These are phyloP conservation scores for Adenanthera pavonina DNA, from an alignment of 306 rosid species.

Conservation along the genomic window DNA sequence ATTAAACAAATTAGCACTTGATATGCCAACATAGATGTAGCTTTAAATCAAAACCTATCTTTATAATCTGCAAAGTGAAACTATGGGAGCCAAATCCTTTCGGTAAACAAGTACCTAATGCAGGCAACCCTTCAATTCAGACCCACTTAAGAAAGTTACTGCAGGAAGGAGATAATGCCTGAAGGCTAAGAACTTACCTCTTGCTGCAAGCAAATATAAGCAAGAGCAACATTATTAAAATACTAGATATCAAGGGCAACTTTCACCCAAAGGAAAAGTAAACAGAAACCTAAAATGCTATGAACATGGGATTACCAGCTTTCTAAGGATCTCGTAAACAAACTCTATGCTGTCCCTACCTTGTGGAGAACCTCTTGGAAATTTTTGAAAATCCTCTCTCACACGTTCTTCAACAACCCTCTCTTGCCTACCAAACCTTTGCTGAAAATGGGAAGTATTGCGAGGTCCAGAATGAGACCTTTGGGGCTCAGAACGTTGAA, in stretches of 20 bases:
- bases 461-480: conserved; percentile 78
- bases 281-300: conserved; percentile 64
- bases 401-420: conserved; percentile 73
- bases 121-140: conserved; percentile 62
- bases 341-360: conserved; percentile 97
- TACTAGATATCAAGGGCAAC: conserved; percentile 30
- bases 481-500: conserved; percentile 76
- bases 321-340: conserved; percentile 72
- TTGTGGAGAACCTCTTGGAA: conserved; percentile 90
- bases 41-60: conserved; percentile 80
- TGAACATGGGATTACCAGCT: conserved; percentile 75
- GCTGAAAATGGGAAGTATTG: conserved; percentile 68
- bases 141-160: conserved; percentile 57
- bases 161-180: conserved; percentile 77
- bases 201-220: conserved; percentile 87
- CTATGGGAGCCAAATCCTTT: conserved; percentile 73
- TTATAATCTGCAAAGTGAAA: conserved; percentile 62
- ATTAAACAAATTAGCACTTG: conserved; percentile 74
- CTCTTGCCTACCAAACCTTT: conserved; percentile 85
- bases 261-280: conserved; percentile 40
- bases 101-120: conserved; percentile 63
- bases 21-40: conserved; percentile 63
- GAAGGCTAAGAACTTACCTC: conserved; percentile 97
- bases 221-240: conserved; percentile 56
- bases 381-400: conserved; percentile 74